These are phyloP conservation scores for Hypoxylon trugodes DNA, from an alignment of 495 filamentous ascomycete species.

Conservation along the genomic window DNA sequence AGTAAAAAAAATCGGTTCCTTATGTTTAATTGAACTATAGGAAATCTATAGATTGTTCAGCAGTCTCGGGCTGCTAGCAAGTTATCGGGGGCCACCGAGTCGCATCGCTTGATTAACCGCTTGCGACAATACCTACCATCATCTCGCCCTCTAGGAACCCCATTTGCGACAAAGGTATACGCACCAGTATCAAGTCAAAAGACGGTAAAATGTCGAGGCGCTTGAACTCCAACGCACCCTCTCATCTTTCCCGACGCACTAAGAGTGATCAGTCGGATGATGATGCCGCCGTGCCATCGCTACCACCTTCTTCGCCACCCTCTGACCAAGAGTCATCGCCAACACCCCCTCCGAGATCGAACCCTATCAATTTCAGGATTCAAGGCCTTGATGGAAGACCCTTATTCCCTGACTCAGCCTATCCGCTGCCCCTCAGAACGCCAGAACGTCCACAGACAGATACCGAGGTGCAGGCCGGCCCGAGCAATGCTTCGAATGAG, in stretches of 20 bases:
- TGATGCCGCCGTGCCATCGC: background rate
- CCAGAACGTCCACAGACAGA: background rate
- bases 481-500: background rate
- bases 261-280: background rate
- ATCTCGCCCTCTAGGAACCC: background rate
- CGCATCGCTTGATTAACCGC: background rate
- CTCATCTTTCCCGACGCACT: background rate
- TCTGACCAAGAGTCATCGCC: background rate
- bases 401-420: background rate
- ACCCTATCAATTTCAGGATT: background rate
- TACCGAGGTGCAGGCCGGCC: background rate
- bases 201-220: background rate
- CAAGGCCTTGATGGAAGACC: background rate
- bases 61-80: too few relatives aligned
- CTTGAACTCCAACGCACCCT: background rate
- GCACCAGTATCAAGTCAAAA: background rate
- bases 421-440: background rate
- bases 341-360: background rate
- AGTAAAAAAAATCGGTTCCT: background rate
- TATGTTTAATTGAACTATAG: too few relatives aligned
- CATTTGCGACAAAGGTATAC: background rate
- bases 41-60: too few relatives aligned
- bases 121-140: background rate
- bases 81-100: too few relatives aligned
- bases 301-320: background rate